Evolutionary conservation across 169 alveolate genomes (phyloP).

Genomic region (Amoebophrya sp.): DNA sequence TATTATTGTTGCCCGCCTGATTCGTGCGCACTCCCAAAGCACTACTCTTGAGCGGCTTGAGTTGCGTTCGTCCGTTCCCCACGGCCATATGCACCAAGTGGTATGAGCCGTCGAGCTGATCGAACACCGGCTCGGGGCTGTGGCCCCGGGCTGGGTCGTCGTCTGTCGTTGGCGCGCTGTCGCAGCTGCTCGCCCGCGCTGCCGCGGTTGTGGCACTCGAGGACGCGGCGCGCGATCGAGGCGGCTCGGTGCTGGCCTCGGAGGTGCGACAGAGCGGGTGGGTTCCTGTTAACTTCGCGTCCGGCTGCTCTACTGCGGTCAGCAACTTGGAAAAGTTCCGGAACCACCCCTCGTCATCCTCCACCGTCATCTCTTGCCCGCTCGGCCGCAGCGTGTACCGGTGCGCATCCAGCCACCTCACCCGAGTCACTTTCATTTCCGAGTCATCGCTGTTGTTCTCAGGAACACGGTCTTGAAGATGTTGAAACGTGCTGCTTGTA

Average conservation of each 20-base stretch:
- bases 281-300: background rate
- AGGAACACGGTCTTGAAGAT: background rate
- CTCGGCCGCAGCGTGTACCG: background rate
- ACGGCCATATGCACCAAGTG: too few relatives aligned
- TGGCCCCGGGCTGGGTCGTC: background rate
- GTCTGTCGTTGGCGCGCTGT: background rate
- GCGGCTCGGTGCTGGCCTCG: background rate
- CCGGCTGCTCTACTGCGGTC: too few relatives aligned
- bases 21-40: too few relatives aligned
- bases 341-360: conserved; percentile 43
- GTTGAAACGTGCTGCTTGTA: background rate
- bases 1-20: too few relatives aligned
- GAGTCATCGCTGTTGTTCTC: background rate
- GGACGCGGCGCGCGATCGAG: background rate
- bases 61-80: too few relatives aligned
- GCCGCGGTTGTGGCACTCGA: background rate
- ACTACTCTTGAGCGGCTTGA: too few relatives aligned
- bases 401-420: background rate
- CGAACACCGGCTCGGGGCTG: too few relatives aligned
- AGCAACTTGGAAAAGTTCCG: conserved; percentile 20
- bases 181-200: background rate
- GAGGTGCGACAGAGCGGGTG: background rate
- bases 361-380: conserved; percentile 42
- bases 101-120: too few relatives aligned
- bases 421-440: background rate